Conservation (phyloP, 2,329 filamentous ascomycete genomes). For the Calonectria honghensis region DNA sequence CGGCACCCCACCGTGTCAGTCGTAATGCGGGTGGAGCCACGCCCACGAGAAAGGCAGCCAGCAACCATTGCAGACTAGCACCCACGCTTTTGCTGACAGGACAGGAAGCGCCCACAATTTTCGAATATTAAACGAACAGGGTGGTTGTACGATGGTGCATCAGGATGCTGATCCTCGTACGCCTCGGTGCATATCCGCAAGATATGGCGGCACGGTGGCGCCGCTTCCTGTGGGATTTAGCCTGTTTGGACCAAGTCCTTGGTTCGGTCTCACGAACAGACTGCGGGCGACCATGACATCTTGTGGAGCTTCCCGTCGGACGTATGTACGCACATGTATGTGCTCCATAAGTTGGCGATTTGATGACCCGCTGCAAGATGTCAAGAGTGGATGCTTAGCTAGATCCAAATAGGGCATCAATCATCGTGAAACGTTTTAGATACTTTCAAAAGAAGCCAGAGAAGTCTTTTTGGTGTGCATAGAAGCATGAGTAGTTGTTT, state of each 20-base stretch:
- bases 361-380: background rate
- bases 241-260: background rate
- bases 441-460: background rate
- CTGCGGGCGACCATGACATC: background rate
- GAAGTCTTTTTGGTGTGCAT: background rate
- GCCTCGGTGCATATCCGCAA: background rate
- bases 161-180: background rate
- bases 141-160: background rate
- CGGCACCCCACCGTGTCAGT: constrained; percentile 1
- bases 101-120: background rate
- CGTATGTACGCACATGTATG: too few species aligned
- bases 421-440: background rate
- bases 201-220: background rate
- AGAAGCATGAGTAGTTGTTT: background rate
- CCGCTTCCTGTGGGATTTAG: background rate
- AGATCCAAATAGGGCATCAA: background rate
- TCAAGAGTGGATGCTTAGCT: background rate
- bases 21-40: constrained; percentile 4
- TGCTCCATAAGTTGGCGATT: background rate
- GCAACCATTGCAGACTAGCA: background rate
- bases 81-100: background rate
- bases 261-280: background rate
- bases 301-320: background rate
- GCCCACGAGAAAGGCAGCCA: background rate
- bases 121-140: background rate